These are phyloP conservation scores for Lichtheimia hyalospora DNA, from an alignment of 371 early-diverging fungal species.

Conservation along the genomic window DNA sequence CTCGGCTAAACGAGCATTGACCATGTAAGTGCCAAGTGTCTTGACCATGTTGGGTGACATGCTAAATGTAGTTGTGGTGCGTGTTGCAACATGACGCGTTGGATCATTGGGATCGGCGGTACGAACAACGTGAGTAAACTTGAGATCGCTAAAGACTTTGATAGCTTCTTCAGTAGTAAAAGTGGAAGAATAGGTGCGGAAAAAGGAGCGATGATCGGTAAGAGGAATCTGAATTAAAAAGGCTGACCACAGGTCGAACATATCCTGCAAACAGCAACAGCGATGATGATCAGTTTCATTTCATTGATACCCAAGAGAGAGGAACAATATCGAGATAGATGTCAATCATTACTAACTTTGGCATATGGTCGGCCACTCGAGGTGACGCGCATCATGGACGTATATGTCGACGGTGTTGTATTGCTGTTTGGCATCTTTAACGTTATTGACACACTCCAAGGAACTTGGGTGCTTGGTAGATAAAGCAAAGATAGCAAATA, in stretches of 20 bases:
- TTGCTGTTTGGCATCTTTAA: slow-evolving; percentile 11
- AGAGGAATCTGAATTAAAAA: slow-evolving; percentile 39
- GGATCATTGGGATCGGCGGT: slow-evolving; percentile 52
- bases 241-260: slow-evolving; percentile 47
- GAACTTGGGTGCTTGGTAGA: too few species aligned
- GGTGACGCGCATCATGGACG: slow-evolving; percentile 35
- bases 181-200: slow-evolving; percentile 52
- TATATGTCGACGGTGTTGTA: slow-evolving; percentile 15
- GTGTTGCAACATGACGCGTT: slow-evolving; percentile 46
- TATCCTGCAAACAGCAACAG: slow-evolving; percentile 24
- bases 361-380: slow-evolving; percentile 36
- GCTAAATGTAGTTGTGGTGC: slow-evolving; percentile 52
- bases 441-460: too few species aligned
- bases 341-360: slow-evolving; percentile 17
- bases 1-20: slow-evolving; percentile 56
- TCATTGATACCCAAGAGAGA: neutral
- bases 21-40: slow-evolving; percentile 53
- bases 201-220: slow-evolving; percentile 45
- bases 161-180: slow-evolving; percentile 63
- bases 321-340: too few species aligned
- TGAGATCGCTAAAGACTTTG: slow-evolving; percentile 41
- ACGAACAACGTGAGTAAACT: slow-evolving; percentile 56
- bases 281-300: neutral
- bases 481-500: neutral
- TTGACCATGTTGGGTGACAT: slow-evolving; percentile 56